Evolutionary conservation across 306 rosid genomes (phyloP).

Genomic region (Coriaria nepalensis): DNA sequence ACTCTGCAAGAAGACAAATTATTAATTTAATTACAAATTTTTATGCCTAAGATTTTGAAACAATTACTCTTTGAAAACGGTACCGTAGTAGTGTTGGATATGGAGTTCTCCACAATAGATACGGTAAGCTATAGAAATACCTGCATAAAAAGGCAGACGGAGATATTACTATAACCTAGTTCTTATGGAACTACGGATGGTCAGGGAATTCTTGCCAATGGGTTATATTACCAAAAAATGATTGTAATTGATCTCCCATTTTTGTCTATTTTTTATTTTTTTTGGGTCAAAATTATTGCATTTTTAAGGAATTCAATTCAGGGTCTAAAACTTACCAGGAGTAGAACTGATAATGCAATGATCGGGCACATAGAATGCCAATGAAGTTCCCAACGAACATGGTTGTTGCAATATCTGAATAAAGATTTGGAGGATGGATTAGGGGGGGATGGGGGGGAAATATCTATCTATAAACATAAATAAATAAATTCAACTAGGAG

Average conservation of each 20-base stretch:
- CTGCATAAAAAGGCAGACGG: conserved; percentile 23
- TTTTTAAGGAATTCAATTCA: conserved; percentile 1
- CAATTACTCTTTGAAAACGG: conserved; percentile 1
- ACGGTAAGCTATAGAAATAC: conserved; percentile 81
- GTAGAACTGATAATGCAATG: conserved; percentile 91
- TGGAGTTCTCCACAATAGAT: conserved; percentile 65
- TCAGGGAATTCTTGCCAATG: too few species aligned
- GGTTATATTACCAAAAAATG: conserved; percentile 1
- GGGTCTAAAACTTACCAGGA: conserved; percentile 50
- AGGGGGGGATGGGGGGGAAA: too few species aligned
- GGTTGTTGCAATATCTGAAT: conserved; percentile 75
- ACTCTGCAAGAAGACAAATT: conserved; percentile 30
- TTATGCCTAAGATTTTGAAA: background rate
- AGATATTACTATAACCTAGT: too few species aligned
- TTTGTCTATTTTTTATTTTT: background rate
- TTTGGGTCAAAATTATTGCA: background rate
- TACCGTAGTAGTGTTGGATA: conserved; percentile 61
- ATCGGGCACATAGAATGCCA: conserved; percentile 81
- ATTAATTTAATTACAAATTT: background rate
- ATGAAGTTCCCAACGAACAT: conserved; percentile 91
- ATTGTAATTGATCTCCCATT: conserved; percentile 9
- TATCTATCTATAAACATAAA: too few species aligned
- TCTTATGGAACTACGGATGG: too few species aligned
- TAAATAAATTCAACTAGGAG: background rate
- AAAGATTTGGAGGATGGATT: background rate